Evolutionary conservation across 108 stramenopile species (phyloP).

Genomic region (Seminavis robusta): DNA sequence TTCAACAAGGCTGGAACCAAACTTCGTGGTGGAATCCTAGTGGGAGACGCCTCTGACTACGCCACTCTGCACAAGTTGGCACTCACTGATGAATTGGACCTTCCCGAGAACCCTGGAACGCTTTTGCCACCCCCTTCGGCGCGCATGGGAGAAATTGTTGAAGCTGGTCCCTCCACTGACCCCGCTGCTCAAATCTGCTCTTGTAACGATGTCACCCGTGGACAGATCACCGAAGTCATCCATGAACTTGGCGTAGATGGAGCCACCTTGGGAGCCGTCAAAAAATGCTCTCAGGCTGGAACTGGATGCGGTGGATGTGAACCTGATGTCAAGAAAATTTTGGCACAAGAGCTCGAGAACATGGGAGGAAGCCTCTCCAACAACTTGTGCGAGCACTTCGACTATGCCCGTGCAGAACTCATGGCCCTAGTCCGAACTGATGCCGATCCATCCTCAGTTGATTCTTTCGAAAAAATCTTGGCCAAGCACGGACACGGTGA

Average conservation of each 20-base stretch:
- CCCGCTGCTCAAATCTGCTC: slow-evolving; percentile 86
- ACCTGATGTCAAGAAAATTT: slow-evolving; percentile 77
- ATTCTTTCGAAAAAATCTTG: slow-evolving; percentile 84
- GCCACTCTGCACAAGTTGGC: slow-evolving; percentile 72
- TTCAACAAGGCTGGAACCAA: slow-evolving; percentile 89
- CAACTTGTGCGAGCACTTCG: slow-evolving; percentile 88
- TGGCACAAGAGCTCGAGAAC: slow-evolving; percentile 69
- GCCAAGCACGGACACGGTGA: slow-evolving; percentile 82
- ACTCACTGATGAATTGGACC: slow-evolving; percentile 53
- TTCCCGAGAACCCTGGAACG: slow-evolving; percentile 68
- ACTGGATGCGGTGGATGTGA: slow-evolving; percentile 94
- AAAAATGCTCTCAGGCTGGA: slow-evolving; percentile 84
- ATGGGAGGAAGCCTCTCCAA: slow-evolving; percentile 82
- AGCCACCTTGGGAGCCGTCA: slow-evolving; percentile 70
- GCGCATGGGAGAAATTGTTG: slow-evolving; percentile 40
- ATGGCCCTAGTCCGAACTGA: slow-evolving; percentile 81
- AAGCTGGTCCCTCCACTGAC: slow-evolving; percentile 54
- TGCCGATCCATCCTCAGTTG: slow-evolving; percentile 53
- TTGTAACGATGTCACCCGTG: slow-evolving; percentile 90
- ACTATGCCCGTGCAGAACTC: slow-evolving; percentile 82
- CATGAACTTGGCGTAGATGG: slow-evolving; percentile 73
- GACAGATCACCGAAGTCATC: slow-evolving; percentile 60
- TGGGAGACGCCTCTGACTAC: slow-evolving; percentile 92
- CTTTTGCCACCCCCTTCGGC: slow-evolving; percentile 70
- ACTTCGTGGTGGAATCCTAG: slow-evolving; percentile 88